A percentile compares a stretch with the other conserved stretches of the same genome.
These are phyloP conservation scores for Phytophthora cryptogea DNA, from an alignment of 352 stramenopile genomes.

Conservation along the genomic window DNA sequence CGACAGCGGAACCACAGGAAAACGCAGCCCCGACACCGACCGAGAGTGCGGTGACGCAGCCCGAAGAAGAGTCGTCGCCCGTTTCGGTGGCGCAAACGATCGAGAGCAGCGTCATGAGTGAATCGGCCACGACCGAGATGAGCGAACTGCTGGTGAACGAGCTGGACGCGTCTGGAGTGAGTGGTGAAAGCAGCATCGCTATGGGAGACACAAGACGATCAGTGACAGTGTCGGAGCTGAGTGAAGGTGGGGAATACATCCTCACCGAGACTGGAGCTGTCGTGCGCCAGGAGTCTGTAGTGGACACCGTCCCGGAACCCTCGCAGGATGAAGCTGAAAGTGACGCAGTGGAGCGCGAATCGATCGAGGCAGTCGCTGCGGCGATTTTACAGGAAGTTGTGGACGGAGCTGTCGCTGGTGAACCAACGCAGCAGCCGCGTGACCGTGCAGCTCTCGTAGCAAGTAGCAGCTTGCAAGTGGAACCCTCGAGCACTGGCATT, in stretches of 20 bases:
- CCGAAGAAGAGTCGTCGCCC: conserved; percentile 20
- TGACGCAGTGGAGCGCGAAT: conserved; percentile 13
- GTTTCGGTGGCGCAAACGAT: background rate
- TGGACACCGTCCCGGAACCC: conserved; percentile 1
- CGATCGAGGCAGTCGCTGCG: conserved; percentile 20
- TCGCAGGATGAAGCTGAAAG: background rate
- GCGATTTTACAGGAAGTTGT: conserved; percentile 30
- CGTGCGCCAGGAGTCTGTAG: conserved; percentile 20
- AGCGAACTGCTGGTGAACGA: conserved; percentile 30
- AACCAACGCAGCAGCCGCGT: conserved; percentile 1
- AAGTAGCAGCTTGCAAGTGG: conserved; percentile 26
- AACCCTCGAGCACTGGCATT: conserved; percentile 22
- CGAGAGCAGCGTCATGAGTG: conserved; percentile 25
- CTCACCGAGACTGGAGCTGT: conserved; percentile 31
- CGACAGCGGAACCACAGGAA: conserved; percentile 11
- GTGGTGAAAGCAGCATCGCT: conserved; percentile 18
- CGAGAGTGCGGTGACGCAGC: conserved; percentile 19
- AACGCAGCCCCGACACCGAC: conserved; percentile 4
- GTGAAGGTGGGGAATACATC: conserved; percentile 31
- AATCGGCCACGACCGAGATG: conserved; percentile 18
- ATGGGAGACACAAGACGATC: conserved; percentile 17
- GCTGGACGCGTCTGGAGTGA: conserved; percentile 21
- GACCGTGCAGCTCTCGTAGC: conserved; percentile 10
- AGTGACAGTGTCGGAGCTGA: conserved; percentile 17
- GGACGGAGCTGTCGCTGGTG: conserved; percentile 10